Conservation (phyloP, 2,329 filamentous ascomycete species). For the Botrytis paeoniae region DNA sequence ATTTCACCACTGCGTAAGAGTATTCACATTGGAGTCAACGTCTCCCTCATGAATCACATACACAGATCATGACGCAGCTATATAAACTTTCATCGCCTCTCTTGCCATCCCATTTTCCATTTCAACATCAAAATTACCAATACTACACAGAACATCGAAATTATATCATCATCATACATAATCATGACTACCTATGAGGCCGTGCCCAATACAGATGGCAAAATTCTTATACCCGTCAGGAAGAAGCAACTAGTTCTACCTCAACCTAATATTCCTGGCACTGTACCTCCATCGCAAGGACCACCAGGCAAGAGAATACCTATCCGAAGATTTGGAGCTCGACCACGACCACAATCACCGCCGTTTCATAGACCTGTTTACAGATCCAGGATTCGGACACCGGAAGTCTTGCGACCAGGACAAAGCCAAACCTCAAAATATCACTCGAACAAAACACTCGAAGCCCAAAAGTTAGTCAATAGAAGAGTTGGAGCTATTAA, state of each 20-base stretch:
- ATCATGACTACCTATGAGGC: slow-evolving; percentile 5
- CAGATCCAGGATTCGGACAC: neutral
- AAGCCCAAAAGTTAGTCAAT: neutral
- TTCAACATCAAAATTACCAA: neutral
- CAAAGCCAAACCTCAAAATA: neutral
- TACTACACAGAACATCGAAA: neutral
- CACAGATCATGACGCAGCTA: neutral
- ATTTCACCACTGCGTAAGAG: no score
- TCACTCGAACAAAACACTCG: neutral
- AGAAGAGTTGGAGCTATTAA: neutral
- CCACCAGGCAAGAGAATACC: neutral
- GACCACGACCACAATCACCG: neutral
- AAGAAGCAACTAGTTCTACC: neutral
- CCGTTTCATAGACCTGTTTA: neutral
- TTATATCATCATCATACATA: neutral
- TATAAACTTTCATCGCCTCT: neutral
- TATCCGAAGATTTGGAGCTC: neutral
- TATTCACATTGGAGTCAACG: neutral
- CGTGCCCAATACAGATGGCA: slow-evolving; percentile 6
- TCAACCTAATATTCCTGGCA: neutral
- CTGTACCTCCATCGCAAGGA: neutral
- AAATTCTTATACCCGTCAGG: neutral
- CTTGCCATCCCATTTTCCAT: neutral
- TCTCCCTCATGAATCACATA: neutral
- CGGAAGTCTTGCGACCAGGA: neutral